Evolutionary conservation across 768 basidiomycete genomes (phyloP).

Genomic region (Tubosaeta sp.): DNA sequence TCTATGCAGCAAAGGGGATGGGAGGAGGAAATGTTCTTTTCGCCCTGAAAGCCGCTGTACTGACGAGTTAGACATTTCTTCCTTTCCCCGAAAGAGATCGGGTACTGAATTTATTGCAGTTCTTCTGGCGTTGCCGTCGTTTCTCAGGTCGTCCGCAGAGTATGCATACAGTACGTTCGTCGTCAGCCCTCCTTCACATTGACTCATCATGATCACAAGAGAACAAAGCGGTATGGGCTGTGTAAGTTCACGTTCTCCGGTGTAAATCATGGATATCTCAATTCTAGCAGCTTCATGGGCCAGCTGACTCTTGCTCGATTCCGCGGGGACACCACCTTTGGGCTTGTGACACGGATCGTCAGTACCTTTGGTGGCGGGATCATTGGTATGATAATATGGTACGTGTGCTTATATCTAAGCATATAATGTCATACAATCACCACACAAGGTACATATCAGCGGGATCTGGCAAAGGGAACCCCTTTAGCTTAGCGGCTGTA

Average conservation of each 20-base stretch:
- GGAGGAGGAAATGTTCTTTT: slow-evolving; percentile 60
- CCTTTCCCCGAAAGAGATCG: background rate
- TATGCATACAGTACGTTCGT: slow-evolving; percentile 54
- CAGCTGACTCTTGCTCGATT: slow-evolving; percentile 70
- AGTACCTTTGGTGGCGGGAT: slow-evolving; percentile 66
- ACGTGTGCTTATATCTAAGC: slow-evolving; percentile 13
- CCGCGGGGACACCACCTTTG: slow-evolving; percentile 71
- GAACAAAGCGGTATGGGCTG: slow-evolving; percentile 66
- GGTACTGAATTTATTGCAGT: slow-evolving; percentile 33
- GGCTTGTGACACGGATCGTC: slow-evolving; percentile 53
- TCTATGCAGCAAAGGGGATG: slow-evolving; percentile 37
- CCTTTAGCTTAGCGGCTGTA: slow-evolving; percentile 68
- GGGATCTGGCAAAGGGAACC: slow-evolving; percentile 53
- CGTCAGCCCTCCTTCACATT: background rate
- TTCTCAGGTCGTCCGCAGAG: slow-evolving; percentile 47
- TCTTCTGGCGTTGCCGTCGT: slow-evolving; percentile 54
- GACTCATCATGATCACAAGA: slow-evolving; percentile 31
- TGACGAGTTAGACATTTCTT: slow-evolving; percentile 44
- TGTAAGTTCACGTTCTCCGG: slow-evolving; percentile 39
- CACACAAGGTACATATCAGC: slow-evolving; percentile 62
- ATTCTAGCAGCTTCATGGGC: slow-evolving; percentile 56
- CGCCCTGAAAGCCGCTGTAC: slow-evolving; percentile 64
- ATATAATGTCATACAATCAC: background rate
- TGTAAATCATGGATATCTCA: background rate
- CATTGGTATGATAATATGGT: slow-evolving; percentile 67